Percentiles rank a stretch among this genome's conserved stretches.
phyloP scores from a whole-genome alignment of 371 early-diverging fungal genomes.

The Apophysomyces elegans region DNA sequence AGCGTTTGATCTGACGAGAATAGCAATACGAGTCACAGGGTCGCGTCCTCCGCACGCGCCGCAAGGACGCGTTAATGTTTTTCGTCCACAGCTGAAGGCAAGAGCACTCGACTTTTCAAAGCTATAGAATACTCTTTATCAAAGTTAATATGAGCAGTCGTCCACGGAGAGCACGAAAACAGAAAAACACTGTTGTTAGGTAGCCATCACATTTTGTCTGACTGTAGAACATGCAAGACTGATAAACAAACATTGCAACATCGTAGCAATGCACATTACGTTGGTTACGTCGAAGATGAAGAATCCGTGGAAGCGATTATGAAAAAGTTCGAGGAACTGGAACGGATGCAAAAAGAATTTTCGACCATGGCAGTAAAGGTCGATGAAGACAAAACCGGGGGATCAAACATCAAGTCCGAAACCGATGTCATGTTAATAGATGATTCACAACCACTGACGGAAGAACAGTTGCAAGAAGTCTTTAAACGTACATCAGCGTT shows the following conservation, averaged over 20 bases:
- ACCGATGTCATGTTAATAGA: constrained; percentile 16
- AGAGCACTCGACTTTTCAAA: neutral
- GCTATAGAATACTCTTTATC: constrained; percentile 5
- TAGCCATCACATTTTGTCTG: constrained; percentile 18
- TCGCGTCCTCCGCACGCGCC: constrained; percentile 2
- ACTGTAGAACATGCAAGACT: neutral
- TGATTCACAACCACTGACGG: constrained; percentile 56
- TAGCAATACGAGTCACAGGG: neutral
- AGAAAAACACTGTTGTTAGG: constrained; percentile 34
- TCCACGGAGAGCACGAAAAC: constrained; percentile 50
- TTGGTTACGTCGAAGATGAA: constrained; percentile 94
- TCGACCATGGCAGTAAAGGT: constrained; percentile 39
- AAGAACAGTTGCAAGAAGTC: constrained; percentile 86
- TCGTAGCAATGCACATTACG: constrained; percentile 83
- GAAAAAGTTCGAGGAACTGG: constrained; percentile 96
- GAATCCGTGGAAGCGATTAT: constrained; percentile 95
- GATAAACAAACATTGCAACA: neutral
- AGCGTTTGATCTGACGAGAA: too few species aligned
- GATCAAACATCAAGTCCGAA: constrained; percentile 11
- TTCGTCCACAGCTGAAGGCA: neutral
- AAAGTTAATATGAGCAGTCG: constrained; percentile 46
- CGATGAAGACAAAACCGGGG: neutral
- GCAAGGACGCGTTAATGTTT: constrained; percentile 8
- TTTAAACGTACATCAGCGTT: constrained; percentile 89
- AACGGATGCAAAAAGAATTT: constrained; percentile 82